Base-by-base conservation (phyloP, 1,284 basidiomycete genomes). In the Cerrena zonata region DNA sequence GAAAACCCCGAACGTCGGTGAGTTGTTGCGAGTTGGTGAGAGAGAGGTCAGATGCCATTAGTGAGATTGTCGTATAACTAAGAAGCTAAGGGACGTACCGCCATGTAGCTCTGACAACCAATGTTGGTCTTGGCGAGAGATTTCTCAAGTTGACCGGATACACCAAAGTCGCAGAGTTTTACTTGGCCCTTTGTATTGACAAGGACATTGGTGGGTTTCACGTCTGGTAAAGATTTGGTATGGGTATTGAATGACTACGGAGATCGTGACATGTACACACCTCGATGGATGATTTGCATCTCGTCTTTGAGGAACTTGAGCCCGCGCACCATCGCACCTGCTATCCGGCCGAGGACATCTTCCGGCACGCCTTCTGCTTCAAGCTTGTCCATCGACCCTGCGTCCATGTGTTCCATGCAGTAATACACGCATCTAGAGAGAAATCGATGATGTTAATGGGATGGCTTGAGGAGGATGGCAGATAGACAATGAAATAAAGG, bases 331-430 rank as follows among this genome's bases (percentile, higher is more conserved):
- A 96, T 91, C 55, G 77, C 80, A 11, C 76, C 76, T 0, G 92
- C 87, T 53, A 98, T 91, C 38, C 89, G 77, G 5, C 86, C 85
- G n/a, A 99, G 74, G 2, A 94, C 91, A 41, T 81, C 74, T 68
- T 97, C 93, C 1, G 91, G 91, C 13, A 93, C 83, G 40, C 83
- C 81, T 36, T 71, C 69, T 4, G 75, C 77, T 36, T 82, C 83
- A 0, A 98, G 78, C 56, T 91, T 93, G 67, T 98, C 95, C 45
- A 99, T 76, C 51, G 86, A 90, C 15, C 94, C 93, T 2, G 91
- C 93, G 64, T 99, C 94, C 95, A 99, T 98, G 70, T 88, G 93
- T 74, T 99, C 95, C 94, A 99, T 98, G 72, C 95, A 98, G 70
- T 97, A 98, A 71, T 98, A 98, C 34, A 99, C 65, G 46, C 65